These are phyloP conservation scores for Apiospora rasikravindrae DNA, from an alignment of 2,329 filamentous ascomycete species.

Conservation along the genomic window DNA sequence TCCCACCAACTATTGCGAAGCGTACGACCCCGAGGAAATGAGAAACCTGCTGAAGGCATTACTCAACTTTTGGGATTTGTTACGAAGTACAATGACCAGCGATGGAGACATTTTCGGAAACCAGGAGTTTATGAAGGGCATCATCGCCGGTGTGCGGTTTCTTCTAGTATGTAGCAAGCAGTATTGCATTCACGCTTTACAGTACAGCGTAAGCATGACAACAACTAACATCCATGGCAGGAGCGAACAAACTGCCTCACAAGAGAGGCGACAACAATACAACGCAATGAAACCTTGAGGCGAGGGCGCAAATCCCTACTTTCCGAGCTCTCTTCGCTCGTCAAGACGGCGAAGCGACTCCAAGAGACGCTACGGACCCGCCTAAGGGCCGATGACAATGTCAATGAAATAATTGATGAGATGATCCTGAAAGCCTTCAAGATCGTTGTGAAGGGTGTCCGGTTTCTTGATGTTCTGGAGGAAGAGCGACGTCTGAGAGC, in stretches of 20 bases:
- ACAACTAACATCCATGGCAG: constrained; percentile 48
- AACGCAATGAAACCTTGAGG: constrained; percentile 76
- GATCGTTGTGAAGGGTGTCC: constrained; percentile 88
- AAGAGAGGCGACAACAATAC: constrained; percentile 76
- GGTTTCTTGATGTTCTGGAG: constrained; percentile 86
- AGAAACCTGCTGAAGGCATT: constrained; percentile 83
- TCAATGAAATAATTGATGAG: constrained; percentile 84
- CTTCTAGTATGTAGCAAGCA: constrained; percentile 70
- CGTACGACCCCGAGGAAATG: constrained; percentile 90
- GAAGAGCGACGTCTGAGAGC: constrained; percentile 60
- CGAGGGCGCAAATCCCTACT: constrained; percentile 85
- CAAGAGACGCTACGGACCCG: constrained; percentile 71
- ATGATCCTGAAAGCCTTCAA: constrained; percentile 94
- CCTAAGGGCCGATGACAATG: constrained; percentile 55
- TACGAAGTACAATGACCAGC: constrained; percentile 77
- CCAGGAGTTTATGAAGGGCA: constrained; percentile 91
- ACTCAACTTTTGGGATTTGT: constrained; percentile 89
- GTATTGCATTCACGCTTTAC: background rate
- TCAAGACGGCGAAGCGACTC: constrained; percentile 85
- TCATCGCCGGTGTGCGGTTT: constrained; percentile 91
- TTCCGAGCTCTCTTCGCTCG: constrained; percentile 85
- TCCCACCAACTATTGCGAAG: constrained; percentile 97
- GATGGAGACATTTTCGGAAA: constrained; percentile 82
- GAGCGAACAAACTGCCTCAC: constrained; percentile 89
- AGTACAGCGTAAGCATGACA: background rate